Conservation (phyloP, 2,329 filamentous ascomycete species). For the Colletotrichum musae region DNA sequence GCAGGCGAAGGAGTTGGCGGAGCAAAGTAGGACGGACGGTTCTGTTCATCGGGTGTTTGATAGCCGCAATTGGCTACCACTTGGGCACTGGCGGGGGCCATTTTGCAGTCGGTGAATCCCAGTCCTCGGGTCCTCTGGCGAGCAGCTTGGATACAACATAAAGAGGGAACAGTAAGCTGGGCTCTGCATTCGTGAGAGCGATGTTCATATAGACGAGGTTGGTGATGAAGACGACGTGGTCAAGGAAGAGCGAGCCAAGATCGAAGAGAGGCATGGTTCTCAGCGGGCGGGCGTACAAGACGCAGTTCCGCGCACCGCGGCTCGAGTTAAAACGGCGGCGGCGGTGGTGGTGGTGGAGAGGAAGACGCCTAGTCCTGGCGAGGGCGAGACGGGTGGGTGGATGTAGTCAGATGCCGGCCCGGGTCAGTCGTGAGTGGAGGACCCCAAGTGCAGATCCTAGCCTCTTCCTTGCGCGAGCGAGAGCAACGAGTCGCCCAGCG, state of each 20-base stretch:
- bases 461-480: slow-evolving; percentile 26
- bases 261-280: slow-evolving; percentile 65
- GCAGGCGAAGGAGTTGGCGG: slow-evolving; percentile 10
- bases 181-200: slow-evolving; percentile 64
- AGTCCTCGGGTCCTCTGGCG: slow-evolving; percentile 62
- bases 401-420: slow-evolving; percentile 38
- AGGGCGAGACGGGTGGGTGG: slow-evolving; percentile 32
- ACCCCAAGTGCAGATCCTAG: slow-evolving; percentile 32
- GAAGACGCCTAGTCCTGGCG: slow-evolving; percentile 20
- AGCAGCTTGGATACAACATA: slow-evolving; percentile 66
- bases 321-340: slow-evolving; percentile 1
- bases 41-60: slow-evolving; percentile 56
- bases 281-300: slow-evolving; percentile 24
- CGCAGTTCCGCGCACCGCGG: slow-evolving; percentile 27
- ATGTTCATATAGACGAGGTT: slow-evolving; percentile 68
- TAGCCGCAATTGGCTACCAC: slow-evolving; percentile 52
- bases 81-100: slow-evolving; percentile 53
- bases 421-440: slow-evolving; percentile 25
- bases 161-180: slow-evolving; percentile 60
- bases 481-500: slow-evolving; percentile 27
- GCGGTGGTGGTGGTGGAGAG: slow-evolving; percentile 12
- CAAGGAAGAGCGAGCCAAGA: slow-evolving; percentile 65
- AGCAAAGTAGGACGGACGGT: slow-evolving; percentile 48
- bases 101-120: slow-evolving; percentile 55
- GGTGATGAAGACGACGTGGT: slow-evolving; percentile 67